Evolutionary conservation across 176 grass and related monocot genomes (phyloP), one percentile per base, ranked within the genome.

Genomic region (Pharus latifolius): DNA sequence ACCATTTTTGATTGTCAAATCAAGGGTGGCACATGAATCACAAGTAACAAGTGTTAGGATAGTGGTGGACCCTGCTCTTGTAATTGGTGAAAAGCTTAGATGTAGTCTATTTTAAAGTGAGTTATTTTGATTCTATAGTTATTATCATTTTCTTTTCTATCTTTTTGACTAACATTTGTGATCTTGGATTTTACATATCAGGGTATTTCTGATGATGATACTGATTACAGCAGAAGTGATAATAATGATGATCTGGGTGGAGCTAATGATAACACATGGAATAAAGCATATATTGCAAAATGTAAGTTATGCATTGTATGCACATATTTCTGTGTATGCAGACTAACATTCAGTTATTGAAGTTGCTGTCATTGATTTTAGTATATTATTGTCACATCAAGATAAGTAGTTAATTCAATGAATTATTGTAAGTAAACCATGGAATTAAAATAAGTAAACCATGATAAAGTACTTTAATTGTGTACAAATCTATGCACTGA

Each of bases 281-380:
- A 70, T 49, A 83, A 76, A 38, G 54, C 42, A 7, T 83, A 88
- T 88, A 58, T 85, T 78, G 75, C 78, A 74, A 87, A 98, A 84
- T 90, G 90, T 93, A 83, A 93, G 86, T 88, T 12, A 15, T 50
- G 24, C 20, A 33, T 26, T 72, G 51, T 44, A 56, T 50, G 52
- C 49, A 35, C 15, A 37, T 15, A 19, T 49, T 43, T 71, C 10
- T 25, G 16, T 78, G 10, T 86, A 40, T 22, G 23, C 9, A 70
- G 40, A 18, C 11, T 71, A 14, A 24, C 56, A 56, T 41, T 6
- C 49, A 50, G 30, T 64, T 49, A 26, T 13, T 23, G 17, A 38
- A 24, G 19, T 41, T 60, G 30, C 6, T 10, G 9, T 51, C 44
- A 49, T 5, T 67, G 24, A 41, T 32, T 58, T 19, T 7, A 52